Conservation (phyloP, 345 rosid species). For the Eucalyptus marginata region DNA sequence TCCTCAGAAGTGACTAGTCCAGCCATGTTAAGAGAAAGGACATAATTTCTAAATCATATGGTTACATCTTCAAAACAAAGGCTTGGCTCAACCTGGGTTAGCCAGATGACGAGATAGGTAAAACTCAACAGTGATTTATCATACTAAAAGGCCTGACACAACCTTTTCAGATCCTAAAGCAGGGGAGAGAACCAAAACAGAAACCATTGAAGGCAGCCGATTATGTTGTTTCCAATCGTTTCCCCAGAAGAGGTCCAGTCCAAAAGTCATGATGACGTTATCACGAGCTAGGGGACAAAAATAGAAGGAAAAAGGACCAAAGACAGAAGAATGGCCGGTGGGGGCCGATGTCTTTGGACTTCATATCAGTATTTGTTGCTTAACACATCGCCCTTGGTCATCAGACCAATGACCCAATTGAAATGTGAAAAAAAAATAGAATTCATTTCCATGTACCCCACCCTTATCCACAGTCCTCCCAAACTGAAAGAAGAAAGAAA, state of each 20-base stretch:
- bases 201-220: neutral
- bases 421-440: neutral
- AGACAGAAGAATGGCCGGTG: neutral
- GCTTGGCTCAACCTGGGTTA: neutral
- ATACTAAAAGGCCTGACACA: neutral
- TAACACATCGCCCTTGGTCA: neutral
- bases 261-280: neutral
- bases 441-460: neutral
- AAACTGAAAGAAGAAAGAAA: neutral
- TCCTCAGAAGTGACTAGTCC: neutral
- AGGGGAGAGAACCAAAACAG: neutral
- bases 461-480: neutral
- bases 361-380: neutral
- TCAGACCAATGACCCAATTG: neutral
- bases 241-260: neutral
- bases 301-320: neutral
- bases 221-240: neutral
- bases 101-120: neutral
- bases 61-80: neutral
- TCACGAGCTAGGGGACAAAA: neutral
- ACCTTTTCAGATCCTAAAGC: neutral
- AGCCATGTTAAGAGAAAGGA: neutral
- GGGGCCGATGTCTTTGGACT: neutral
- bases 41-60: neutral
- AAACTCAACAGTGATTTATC: neutral